phyloP scores from a whole-genome alignment of 176 grass and related monocot species.

The Elaeis guineensis region DNA sequence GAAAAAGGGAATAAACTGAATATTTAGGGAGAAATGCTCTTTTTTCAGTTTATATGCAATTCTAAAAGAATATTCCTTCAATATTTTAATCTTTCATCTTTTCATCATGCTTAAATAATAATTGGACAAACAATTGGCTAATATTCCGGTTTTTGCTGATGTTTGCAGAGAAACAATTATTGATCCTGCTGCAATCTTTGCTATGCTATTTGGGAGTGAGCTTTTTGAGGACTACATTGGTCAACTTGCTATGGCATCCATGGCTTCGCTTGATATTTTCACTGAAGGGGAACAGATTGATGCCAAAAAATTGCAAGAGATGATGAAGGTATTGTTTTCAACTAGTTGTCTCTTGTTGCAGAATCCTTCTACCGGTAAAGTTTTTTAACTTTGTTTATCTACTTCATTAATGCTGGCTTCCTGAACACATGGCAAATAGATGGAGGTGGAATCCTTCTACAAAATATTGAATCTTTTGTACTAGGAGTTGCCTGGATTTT shows the following conservation, averaged over 20 bases:
- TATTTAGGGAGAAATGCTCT: too few relatives aligned
- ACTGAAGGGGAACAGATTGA: constrained; percentile 73
- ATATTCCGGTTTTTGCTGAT: constrained; percentile 23
- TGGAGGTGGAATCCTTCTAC: too few relatives aligned
- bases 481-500: too few relatives aligned
- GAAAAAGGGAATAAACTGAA: too few relatives aligned
- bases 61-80: too few relatives aligned
- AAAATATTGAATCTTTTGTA: too few relatives aligned
- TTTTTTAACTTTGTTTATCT: constrained; percentile 5
- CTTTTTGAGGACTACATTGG: constrained; percentile 98
- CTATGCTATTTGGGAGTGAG: constrained; percentile 96
- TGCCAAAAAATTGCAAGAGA: constrained; percentile 65
- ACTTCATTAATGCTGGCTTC: too few relatives aligned
- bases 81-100: too few relatives aligned
- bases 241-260: constrained; percentile 89
- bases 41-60: too few relatives aligned
- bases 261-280: constrained; percentile 87
- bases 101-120: too few relatives aligned
- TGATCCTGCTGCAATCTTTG: constrained; percentile 95
- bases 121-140: not conserved
- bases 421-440: too few relatives aligned
- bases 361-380: not conserved
- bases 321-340: constrained; percentile 59
- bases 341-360: not conserved
- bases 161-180: constrained; percentile 79